Evolutionary conservation across 768 basidiomycete genomes (phyloP), one percentile per base, ranked within the genome.

Genomic region (Collybiopsis confluens): DNA sequence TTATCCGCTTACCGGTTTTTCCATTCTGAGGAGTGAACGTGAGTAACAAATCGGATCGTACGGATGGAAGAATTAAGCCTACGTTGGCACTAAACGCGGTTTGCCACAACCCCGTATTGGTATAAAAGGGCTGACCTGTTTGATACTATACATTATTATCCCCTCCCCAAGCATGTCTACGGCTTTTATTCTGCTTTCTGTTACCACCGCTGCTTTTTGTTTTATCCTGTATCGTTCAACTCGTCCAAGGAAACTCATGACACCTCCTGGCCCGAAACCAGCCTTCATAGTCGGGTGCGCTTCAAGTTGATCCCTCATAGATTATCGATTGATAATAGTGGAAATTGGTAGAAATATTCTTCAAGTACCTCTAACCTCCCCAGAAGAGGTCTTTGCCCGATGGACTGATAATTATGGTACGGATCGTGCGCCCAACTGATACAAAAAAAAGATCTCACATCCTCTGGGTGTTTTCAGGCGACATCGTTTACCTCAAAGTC

Each of bases 401-500:
- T 53, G 52, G 52, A 15, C 23, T 18, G 18, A 53, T 24, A 28
- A 33, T 35, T 53, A 53, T 27, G 52, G 52, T 45, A 28, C 15
- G 43, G 13, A n/a, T 10, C 16, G 24, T 21, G 5, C 23, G 16
- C 26, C 5, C 27, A 18, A 43, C 7, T 5, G 26, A 16, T 1
- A n/a, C 30, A 13, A 4, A 11, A 41, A 52, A 43, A 13, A 5
- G 18, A 33, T 24, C 26, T 30, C 13, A 33, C 20, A 11, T 52
- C 11, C 2, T 35, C 9, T 18, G 16, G 8, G n/a, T 28, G 30
- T 5, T 45, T 3, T n/a, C 55, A 78, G 78, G 78, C 56, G 73
- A 78, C 54, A 60, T 80, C 50, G 58, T 79, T 33, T 68, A 74
- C 53, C 51, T 74, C 46, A 63, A 64, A 36, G 54, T 80, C 23